Evolutionary conservation across 768 basidiomycete genomes (phyloP), one percentile per base, ranked within the genome.

Genomic region (Serendipita sp.): DNA sequence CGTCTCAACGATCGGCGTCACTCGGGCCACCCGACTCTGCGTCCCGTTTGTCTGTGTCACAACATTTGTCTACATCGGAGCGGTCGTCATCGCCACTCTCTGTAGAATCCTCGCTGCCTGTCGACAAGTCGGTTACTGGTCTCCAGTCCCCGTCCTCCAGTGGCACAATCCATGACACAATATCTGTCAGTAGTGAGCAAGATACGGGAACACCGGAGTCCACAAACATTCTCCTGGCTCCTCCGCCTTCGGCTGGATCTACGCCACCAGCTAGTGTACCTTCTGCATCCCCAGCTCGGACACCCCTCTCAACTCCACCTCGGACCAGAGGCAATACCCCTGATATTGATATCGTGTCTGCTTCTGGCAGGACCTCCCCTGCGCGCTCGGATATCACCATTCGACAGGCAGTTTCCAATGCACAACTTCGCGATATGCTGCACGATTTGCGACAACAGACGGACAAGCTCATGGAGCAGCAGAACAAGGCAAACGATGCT

Each of bases 361-460:
- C 53, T 28, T 58, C 53, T 4, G 53, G 53, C 17, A 5, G 53
- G 11, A 24, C 9, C 3, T 58, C 53, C 7, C 53, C 53, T 28
- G 53, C 53, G 13, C 67, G 61, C 28, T 63, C 60, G 11, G 50
- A 48, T 24, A 62, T 65, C 60, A 67, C 62, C 34, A 41, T 66
- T 26, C 53, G 53, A 26, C 53, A 58, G 24, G 53, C 3, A 24
- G 53, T 58, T 5, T 58, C 53, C 20, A 58, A 58, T 44, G 74
- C 75, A 22, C 75, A 77, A 34, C 72, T 88, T 42, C 76, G 78
- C 16, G 77, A 78, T 3, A 75, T 84, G 30, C 67, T 92, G 48
- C 74, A 79, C 16, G 77, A 75, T 13, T 75, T 93, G 45, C 76
- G 82, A 45, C 79, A 81, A 4, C 81, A 84, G 66, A 75, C 84